These are phyloP conservation scores for Exophiala lecanii-corni DNA, from an alignment of 2,329 filamentous ascomycete species.

Conservation along the genomic window DNA sequence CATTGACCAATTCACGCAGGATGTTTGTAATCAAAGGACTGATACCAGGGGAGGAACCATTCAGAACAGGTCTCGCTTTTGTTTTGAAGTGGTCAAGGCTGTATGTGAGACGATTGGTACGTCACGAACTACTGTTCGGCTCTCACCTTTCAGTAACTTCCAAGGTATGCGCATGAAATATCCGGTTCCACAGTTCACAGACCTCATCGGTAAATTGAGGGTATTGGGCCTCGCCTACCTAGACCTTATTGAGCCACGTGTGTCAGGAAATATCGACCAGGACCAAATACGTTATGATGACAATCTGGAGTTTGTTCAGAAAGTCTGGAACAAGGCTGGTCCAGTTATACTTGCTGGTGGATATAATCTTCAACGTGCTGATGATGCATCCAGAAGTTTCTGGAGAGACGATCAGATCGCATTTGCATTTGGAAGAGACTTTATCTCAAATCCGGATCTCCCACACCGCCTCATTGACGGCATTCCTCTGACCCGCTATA, in stretches of 20 bases:
- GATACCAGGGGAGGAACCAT: conserved; percentile 49
- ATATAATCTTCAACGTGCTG: conserved; percentile 45
- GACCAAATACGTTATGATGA: conserved; percentile 28
- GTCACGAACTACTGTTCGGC: conserved; percentile 42
- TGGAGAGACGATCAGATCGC: conserved; percentile 39
- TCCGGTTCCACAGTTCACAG: conserved; percentile 55
- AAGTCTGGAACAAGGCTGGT: conserved; percentile 47
- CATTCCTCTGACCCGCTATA: conserved; percentile 1
- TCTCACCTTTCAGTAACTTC: conserved; percentile 49
- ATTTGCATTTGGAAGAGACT: conserved; percentile 44
- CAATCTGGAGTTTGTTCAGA: neutral
- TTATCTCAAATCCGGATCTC: conserved; percentile 48
- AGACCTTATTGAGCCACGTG: conserved; percentile 52
- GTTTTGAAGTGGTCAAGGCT: conserved; percentile 40
- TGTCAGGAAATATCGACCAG: conserved; percentile 34
- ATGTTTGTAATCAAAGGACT: conserved; percentile 46
- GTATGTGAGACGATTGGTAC: conserved; percentile 30
- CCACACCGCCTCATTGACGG: conserved; percentile 41
- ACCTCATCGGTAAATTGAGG: conserved; percentile 48
- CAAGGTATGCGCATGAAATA: conserved; percentile 52
- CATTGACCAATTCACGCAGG: conserved; percentile 49
- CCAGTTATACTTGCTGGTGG: conserved; percentile 55
- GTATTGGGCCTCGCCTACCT: conserved; percentile 52
- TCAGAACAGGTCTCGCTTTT: conserved; percentile 51
- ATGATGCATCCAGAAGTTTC: too few relatives aligned